phyloP scores from a whole-genome alignment of 345 rosid genomes.

The Moringa oleifera region DNA sequence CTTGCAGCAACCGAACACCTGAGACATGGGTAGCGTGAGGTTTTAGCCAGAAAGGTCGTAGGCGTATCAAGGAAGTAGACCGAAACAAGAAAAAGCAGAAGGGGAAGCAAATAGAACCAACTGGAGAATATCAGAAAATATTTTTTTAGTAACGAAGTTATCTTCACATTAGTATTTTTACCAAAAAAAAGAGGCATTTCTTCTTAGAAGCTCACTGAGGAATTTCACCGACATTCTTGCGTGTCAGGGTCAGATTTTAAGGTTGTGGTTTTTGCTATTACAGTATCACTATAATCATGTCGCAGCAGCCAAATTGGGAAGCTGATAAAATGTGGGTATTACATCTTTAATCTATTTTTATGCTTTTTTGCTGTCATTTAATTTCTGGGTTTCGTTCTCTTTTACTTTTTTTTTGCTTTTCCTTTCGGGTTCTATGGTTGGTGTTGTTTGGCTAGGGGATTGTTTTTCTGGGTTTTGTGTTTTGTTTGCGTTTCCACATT shows the following conservation, averaged over 20 bases:
- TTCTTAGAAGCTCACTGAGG: neutral
- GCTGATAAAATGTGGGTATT: conserved; percentile 42
- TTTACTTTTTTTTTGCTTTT: neutral
- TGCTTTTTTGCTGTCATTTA: neutral
- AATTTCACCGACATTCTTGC: neutral
- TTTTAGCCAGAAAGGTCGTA: neutral
- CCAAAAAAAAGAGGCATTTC: too few relatives aligned
- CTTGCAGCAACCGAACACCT: neutral
- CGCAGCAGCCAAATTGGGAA: conserved; percentile 35
- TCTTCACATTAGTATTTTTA: too few relatives aligned
- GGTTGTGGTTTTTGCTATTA: neutral
- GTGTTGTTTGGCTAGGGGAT: neutral
- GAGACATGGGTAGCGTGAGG: neutral
- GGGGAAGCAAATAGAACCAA: neutral
- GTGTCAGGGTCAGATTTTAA: neutral
- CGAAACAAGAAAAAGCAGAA: neutral
- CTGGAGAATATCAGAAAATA: too few relatives aligned
- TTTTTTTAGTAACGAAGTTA: too few relatives aligned
- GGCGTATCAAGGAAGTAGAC: too few relatives aligned
- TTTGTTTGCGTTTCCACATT: neutral
- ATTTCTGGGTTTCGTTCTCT: conserved; percentile 3
- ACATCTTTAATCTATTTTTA: neutral
- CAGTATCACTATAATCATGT: conserved; percentile 13
- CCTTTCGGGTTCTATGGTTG: too few relatives aligned
- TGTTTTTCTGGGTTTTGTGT: neutral